Evolutionary conservation across 352 stramenopile genomes (phyloP).

Genomic region (Pythium rishiriense): DNA sequence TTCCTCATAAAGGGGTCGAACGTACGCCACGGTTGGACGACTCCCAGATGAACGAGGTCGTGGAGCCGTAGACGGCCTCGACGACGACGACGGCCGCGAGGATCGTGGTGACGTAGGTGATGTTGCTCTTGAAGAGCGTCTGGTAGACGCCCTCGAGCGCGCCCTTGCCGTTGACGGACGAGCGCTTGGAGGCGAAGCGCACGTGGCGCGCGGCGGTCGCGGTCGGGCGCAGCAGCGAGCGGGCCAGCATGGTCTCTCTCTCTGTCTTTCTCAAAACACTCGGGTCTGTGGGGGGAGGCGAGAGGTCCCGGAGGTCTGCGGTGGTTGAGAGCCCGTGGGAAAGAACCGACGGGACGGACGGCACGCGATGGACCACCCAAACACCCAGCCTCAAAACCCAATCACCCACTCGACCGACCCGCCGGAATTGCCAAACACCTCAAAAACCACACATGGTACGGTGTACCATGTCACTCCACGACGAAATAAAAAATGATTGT

Average conservation of each 20-base stretch:
- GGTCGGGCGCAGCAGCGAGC: constrained; percentile 44
- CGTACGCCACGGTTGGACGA: constrained; percentile 80
- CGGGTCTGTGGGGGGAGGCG: not conserved
- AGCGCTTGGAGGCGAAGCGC: constrained; percentile 67
- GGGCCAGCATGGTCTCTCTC: constrained; percentile 48
- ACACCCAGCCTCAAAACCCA: constrained; percentile 4
- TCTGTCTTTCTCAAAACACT: not conserved
- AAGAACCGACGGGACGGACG: constrained; percentile 9
- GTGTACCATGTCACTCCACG: not conserved
- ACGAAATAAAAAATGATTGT: not conserved
- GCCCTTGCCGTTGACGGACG: constrained; percentile 78
- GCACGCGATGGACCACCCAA: constrained; percentile 15
- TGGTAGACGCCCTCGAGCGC: constrained; percentile 65
- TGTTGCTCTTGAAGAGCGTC: constrained; percentile 81
- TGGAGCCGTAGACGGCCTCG: constrained; percentile 72
- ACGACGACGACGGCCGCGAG: constrained; percentile 65
- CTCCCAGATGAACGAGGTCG: constrained; percentile 81
- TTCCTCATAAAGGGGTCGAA: too few relatives aligned
- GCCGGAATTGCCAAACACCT: constrained; percentile 7
- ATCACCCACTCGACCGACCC: not conserved
- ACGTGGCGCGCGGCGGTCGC: constrained; percentile 30
- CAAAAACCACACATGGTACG: constrained; percentile 11
- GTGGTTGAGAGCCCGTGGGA: constrained; percentile 22
- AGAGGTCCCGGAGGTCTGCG: constrained; percentile 9
- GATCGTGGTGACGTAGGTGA: constrained; percentile 80